Evolutionary conservation across 1,139 yeast genomes (phyloP).

Genomic region (Petasospora fabianii): DNA sequence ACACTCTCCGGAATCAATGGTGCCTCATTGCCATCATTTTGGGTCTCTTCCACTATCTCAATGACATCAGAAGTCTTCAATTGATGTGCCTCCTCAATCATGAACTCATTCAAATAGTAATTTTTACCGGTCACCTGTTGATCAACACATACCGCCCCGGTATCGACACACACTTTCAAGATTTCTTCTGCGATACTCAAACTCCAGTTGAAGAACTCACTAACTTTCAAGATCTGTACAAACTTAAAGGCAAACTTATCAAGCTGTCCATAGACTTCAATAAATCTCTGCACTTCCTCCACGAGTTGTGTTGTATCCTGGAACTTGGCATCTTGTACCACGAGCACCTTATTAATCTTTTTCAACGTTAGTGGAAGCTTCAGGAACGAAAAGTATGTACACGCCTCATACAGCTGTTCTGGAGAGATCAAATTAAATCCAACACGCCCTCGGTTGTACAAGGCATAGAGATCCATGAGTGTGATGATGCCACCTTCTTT

Average conservation of each 20-base stretch:
- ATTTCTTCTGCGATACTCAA: conserved; percentile 67
- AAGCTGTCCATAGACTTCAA: conserved; percentile 25
- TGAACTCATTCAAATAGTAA: conserved; percentile 32
- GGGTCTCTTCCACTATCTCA: background rate
- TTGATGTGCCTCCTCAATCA: background rate
- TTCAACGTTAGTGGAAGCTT: conserved; percentile 43
- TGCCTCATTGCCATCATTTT: background rate
- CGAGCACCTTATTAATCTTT: conserved; percentile 39
- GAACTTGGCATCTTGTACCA: conserved; percentile 39
- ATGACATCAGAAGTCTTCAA: background rate
- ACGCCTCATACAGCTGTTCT: conserved; percentile 49
- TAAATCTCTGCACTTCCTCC: conserved; percentile 32
- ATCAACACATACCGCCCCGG: conserved; percentile 62
- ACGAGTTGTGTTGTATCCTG: conserved; percentile 27
- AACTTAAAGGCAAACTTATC: conserved; percentile 29
- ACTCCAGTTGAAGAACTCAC: conserved; percentile 60
- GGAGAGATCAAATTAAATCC: conserved; percentile 62
- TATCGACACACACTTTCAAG: conserved; percentile 52
- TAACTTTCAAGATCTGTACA: conserved; percentile 25
- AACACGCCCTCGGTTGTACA: conserved; percentile 53
- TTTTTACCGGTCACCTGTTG: conserved; percentile 57
- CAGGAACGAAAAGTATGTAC: conserved; percentile 42
- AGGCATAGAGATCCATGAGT: conserved; percentile 54
- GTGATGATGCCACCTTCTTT: conserved; percentile 56
- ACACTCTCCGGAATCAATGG: background rate